Conservation (phyloP, 2,329 filamentous ascomycete species). For the Macrophomina tecta region DNA sequence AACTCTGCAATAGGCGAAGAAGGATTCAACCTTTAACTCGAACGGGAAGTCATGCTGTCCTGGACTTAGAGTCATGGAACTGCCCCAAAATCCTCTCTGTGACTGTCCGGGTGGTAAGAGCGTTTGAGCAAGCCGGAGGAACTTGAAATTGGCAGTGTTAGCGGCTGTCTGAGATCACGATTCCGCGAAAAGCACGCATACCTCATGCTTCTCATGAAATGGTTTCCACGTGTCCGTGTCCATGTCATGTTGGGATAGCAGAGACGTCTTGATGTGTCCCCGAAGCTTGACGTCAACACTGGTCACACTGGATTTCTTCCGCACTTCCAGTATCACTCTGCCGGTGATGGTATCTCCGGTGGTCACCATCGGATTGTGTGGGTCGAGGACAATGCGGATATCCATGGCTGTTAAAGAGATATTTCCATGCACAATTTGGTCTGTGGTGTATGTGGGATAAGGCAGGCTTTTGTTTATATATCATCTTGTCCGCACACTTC, state of each 20-base stretch:
- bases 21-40: not conserved
- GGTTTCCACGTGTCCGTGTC: conserved; percentile 6
- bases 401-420: not conserved
- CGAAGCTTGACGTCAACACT: not conserved
- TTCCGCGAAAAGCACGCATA: not conserved
- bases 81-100: not conserved
- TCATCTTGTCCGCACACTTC: not conserved
- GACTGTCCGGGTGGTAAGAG: not conserved
- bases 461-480: not conserved
- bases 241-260: not conserved
- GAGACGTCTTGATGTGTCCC: conserved; percentile 4
- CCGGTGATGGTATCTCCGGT: conserved; percentile 9
- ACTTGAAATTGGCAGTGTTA: not conserved
- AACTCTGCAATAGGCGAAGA: too few species aligned
- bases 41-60: conserved; percentile 6
- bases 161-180: not conserved
- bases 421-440: not conserved
- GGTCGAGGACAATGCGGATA: conserved; percentile 6
- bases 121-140: conserved; percentile 1
- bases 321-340: not conserved
- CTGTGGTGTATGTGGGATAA: not conserved
- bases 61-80: not conserved
- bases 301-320: not conserved
- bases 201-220: conserved; percentile 13
- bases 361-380: conserved; percentile 1